Evolutionary conservation across 306 rosid genomes (phyloP).

Genomic region (Begonia peltatifolia): DNA sequence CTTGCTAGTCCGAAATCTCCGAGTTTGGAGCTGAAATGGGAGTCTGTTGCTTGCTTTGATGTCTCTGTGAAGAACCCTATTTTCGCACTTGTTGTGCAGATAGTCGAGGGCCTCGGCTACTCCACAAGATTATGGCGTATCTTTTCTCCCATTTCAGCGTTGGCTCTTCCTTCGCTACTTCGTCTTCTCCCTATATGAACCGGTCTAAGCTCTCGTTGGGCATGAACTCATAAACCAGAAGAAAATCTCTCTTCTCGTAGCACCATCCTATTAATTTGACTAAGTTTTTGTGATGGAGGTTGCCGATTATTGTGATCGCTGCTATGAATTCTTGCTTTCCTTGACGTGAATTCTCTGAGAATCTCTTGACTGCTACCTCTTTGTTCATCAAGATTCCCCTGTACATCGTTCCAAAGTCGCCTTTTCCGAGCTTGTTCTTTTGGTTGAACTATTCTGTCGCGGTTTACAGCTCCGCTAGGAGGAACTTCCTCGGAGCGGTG

Average conservation of each 20-base stretch:
- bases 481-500: too few relatives aligned
- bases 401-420: slow-evolving; percentile 74
- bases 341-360: slow-evolving; percentile 49
- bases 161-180: background rate
- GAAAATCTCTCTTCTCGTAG: slow-evolving; percentile 59
- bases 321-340: slow-evolving; percentile 75
- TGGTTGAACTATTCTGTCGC: slow-evolving; percentile 49
- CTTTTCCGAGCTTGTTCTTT: slow-evolving; percentile 57
- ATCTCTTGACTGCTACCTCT: slow-evolving; percentile 59
- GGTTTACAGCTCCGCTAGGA: too few relatives aligned
- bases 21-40: slow-evolving; percentile 34
- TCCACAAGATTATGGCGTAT: slow-evolving; percentile 27
- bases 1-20: slow-evolving; percentile 79
- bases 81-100: slow-evolving; percentile 59
- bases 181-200: slow-evolving; percentile 25
- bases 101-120: slow-evolving; percentile 67
- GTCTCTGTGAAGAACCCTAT: slow-evolving; percentile 61
- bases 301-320: slow-evolving; percentile 70
- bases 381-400: slow-evolving; percentile 35
- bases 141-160: slow-evolving; percentile 39
- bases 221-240: slow-evolving; percentile 74
- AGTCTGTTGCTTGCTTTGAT: slow-evolving; percentile 61
- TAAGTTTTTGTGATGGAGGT: slow-evolving; percentile 51
- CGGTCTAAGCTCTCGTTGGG: slow-evolving; percentile 61
- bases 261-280: slow-evolving; percentile 80